These are phyloP conservation scores for Amaranthus tricolor DNA, from an alignment of 179 eudicot genomes.

Conservation along the genomic window DNA sequence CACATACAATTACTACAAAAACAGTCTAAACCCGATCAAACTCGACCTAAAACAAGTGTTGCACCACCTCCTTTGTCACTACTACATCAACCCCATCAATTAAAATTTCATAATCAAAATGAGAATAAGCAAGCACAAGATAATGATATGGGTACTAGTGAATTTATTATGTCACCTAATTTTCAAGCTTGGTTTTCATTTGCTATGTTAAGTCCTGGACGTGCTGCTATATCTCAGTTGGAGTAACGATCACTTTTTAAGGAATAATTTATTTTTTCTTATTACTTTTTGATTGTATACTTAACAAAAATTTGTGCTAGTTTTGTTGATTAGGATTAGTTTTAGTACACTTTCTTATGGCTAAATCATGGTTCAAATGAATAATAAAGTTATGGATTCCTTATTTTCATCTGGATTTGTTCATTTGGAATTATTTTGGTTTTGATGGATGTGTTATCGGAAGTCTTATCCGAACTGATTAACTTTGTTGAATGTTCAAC, in stretches of 20 bases:
- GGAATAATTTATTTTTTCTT: neutral
- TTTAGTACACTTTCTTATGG: neutral
- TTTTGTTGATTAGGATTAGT: neutral
- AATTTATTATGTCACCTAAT: conserved; percentile 38
- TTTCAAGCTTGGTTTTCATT: conserved; percentile 52
- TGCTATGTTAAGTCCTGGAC: conserved; percentile 50
- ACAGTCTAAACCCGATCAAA: conserved; percentile 7
- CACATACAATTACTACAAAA: neutral
- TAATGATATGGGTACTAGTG: conserved; percentile 20
- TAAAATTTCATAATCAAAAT: conserved; percentile 11
- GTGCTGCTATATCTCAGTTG: conserved; percentile 22
- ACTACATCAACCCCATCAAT: conserved; percentile 12
- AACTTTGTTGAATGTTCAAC: too few relatives aligned
- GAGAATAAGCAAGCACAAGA: neutral
- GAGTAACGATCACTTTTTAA: conserved; percentile 9
- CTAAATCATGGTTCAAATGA: neutral
- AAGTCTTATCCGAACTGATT: too few relatives aligned
- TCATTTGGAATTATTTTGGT: neutral
- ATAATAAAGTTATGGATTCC: neutral
- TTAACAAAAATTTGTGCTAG: neutral
- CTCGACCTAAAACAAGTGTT: conserved; percentile 33
- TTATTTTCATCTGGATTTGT: neutral
- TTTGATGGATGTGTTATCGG: too few relatives aligned
- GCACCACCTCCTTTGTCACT: conserved; percentile 54
- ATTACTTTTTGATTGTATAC: neutral